Base-by-base conservation (phyloP, 345 rosid species). In the Citrus cavaleriei region DNA sequence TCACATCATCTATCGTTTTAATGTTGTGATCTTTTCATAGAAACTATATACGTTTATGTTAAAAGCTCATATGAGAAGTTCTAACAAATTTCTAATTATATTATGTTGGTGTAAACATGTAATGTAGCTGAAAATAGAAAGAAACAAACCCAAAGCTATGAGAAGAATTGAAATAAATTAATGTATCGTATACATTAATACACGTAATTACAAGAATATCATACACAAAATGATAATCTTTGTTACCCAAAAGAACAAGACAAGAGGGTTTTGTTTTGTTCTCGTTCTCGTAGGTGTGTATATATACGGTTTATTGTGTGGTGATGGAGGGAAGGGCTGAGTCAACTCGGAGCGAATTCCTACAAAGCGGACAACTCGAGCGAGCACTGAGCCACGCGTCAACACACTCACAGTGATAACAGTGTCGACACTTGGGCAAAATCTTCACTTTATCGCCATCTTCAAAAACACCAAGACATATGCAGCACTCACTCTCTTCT, bases 361-460 rank as follows among this genome's bases (percentile, higher is more conserved):
- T 78, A 72, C 98, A 94, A 5, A 94, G 87, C 1, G 95, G 97
- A 80, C 98, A 94, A 60, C 86, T 90, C 25, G 97, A 84, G 64
- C 85, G 91, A n/a, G 84, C 28, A 16, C 14, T 72, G 35, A 93
- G 91, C 98, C 98, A 93, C 74, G 38, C 77, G 77, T 93, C 97
- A 12, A 93, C 91, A 72, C 96, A 94, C 60, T 83, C 88, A 32
- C 89, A 74, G 64, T 94, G 98, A 76, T 86, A 94, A 25, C 78
- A 77, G 76, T 92, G 98, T 13, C 77, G 63, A 76, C 98, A 94
- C 5, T 30, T 38, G 2, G 98, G 93, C 78, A 94, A 85, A 27
- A 88, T 83, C 83, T 91, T 91, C 81, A 93, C 86, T 65, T 87
- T 91, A 64, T 91, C 94, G 1, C 92, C 96, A n/a, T 90, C 96